A percentile compares a stretch with the other conserved stretches of the same genome.
These are phyloP conservation scores for Microglena sp. DNA, from an alignment of 139 green algal species.

Conservation along the genomic window DNA sequence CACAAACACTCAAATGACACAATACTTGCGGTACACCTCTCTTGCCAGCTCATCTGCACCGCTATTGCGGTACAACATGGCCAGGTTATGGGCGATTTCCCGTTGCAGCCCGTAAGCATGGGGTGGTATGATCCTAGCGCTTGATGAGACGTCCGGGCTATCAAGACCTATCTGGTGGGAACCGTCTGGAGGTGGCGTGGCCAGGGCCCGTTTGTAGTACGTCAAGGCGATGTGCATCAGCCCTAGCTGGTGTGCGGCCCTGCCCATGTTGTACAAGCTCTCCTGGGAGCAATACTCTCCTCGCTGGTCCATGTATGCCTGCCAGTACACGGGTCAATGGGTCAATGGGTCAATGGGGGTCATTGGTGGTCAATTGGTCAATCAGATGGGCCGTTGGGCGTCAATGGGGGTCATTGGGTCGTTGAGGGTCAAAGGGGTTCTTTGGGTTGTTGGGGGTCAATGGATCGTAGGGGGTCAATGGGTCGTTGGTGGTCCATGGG, in stretches of 20 bases:
- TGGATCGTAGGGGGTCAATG: too few relatives aligned
- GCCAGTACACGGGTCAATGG: too few relatives aligned
- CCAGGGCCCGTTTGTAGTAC: constrained; percentile 17
- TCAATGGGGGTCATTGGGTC: too few relatives aligned
- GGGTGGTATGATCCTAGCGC: not conserved
- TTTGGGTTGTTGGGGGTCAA: too few relatives aligned
- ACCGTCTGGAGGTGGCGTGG: not conserved
- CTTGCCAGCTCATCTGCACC: constrained; percentile 54
- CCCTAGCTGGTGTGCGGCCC: constrained; percentile 67
- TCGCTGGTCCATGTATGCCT: constrained; percentile 20
- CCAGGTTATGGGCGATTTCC: constrained; percentile 76
- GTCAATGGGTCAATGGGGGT: too few relatives aligned
- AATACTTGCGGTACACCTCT: constrained; percentile 48
- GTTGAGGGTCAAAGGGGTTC: too few relatives aligned
- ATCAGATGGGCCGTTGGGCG: too few relatives aligned
- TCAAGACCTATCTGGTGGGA: not conserved
- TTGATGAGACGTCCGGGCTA: not conserved
- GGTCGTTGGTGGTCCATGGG: too few relatives aligned
- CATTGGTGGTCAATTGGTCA: too few relatives aligned
- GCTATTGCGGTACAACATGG: constrained; percentile 52
- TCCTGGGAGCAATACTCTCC: constrained; percentile 35
- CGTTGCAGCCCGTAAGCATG: not conserved
- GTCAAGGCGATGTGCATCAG: constrained; percentile 61
- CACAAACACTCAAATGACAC: constrained; percentile 31
- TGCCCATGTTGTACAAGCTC: constrained; percentile 69